phyloP scores from a whole-genome alignment of 148 eudicot genomes.

The Silene latifolia region DNA sequence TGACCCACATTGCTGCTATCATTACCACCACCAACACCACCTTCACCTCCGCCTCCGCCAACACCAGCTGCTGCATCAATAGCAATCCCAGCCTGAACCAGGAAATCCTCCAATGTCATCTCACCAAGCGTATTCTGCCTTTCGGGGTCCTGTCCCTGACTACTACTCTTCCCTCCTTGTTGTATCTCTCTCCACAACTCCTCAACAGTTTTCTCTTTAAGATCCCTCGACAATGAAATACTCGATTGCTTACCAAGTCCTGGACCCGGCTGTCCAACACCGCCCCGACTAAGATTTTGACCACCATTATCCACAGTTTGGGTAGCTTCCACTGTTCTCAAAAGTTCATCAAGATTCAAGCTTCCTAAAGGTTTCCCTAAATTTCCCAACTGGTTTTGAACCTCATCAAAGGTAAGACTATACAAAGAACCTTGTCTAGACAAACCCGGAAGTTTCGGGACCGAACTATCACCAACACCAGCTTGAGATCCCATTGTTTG shows the following conservation, averaged over 20 bases:
- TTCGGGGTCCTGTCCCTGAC: conserved; percentile 37
- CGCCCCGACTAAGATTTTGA: conserved; percentile 27
- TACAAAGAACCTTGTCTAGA: conserved; percentile 73
- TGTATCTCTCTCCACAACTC: conserved; percentile 91
- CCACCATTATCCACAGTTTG: conserved; percentile 36
- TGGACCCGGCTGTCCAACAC: conserved; percentile 10
- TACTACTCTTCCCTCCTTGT: conserved; percentile 41
- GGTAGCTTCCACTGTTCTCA: conserved; percentile 64
- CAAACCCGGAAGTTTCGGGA: conserved; percentile 41
- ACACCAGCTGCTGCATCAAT: conserved; percentile 36
- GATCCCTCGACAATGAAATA: conserved; percentile 47
- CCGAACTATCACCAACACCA: conserved; percentile 39
- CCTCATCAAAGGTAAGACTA: conserved; percentile 91
- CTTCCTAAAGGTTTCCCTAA: conserved; percentile 84
- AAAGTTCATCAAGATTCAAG: conserved; percentile 94
- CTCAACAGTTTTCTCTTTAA: conserved; percentile 85
- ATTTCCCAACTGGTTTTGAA: conserved; percentile 85
- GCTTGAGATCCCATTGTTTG: conserved; percentile 86
- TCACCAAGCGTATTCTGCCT: conserved; percentile 75
- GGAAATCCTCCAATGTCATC: conserved; percentile 91
- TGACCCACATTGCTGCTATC: conserved; percentile 28
- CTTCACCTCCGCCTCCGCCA: neutral
- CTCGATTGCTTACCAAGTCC: conserved; percentile 50
- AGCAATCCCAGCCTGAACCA: conserved; percentile 82
- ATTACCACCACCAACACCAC: conserved; percentile 7